Base-by-base conservation (phyloP, 805 yeast species). In the Saccharomycopsis sp. region DNA sequence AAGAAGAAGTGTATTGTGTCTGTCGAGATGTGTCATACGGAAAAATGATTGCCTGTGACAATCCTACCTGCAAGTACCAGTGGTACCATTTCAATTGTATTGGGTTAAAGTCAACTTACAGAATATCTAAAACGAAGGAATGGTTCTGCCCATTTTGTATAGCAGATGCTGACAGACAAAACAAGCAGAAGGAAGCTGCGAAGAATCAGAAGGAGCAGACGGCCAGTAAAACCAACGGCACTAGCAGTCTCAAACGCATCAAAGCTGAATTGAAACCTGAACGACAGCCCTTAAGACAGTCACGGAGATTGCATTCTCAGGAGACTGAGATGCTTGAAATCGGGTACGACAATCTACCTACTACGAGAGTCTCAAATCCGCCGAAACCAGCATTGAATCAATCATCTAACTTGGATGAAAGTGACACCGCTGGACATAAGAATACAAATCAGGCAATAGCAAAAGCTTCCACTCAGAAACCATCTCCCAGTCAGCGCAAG, bases 11-110 rank as follows among this genome's bases (percentile, higher is more conserved):
- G 1, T 82, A 79, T 63, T 82, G 87, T 62, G 54, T 72, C 14
- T 82, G 87, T 60, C 67, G 73, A 3, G 70, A 71, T 2, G 73
- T 71, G 1, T 75, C 81, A 4, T 71, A 66, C 57, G 97, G 97
- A 0, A 81, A 80, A 55, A 92, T 92, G 98, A 79, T 92, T 61
- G 97, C 92, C 0, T 92, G 98, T 70, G 97, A 91, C 68, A 82
- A 89, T 64, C 77, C 77, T 2, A 77, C 80, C 41, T 91, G 97
- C 71, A 74, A 80, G 59, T 55, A 55, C 29, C 90, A 84, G 66
- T 87, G 94, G 95, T 88, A 85, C 67, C 95, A 88, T 70, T 86
- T 87, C 75, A 76, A 79, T 47, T 88, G 95, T 72, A 85, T 87
- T 44, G 89, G 89, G 0, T 71, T 87, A 24, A 37, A 18, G 15